phyloP scores from a whole-genome alignment of 2,329 filamentous ascomycete genomes.

The Aureobasidium sp. region DNA sequence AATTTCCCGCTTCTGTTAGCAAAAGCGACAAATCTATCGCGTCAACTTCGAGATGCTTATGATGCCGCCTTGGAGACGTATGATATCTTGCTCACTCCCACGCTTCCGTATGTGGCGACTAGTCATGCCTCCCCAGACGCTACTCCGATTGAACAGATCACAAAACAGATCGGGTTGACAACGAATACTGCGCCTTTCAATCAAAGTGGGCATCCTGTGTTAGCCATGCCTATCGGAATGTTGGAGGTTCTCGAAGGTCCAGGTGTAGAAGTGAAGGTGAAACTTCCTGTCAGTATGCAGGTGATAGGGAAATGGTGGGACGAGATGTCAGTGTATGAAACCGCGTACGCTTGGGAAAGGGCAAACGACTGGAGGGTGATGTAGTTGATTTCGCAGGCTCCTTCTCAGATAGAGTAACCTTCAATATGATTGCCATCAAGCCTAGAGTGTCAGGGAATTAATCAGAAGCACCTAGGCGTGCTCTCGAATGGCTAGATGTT shows the following conservation, averaged over 20 bases:
- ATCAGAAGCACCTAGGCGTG: no score
- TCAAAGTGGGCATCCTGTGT: constrained; percentile 48
- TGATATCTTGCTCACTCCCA: constrained; percentile 43
- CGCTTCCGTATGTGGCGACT: constrained; percentile 40
- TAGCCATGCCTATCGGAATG: constrained; percentile 45
- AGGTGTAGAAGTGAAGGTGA: constrained; percentile 18
- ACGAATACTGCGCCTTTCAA: constrained; percentile 51
- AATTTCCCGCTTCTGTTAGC: constrained; percentile 39
- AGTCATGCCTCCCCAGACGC: constrained; percentile 33
- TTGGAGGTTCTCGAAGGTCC: constrained; percentile 33
- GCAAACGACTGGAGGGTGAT: constrained; percentile 36
- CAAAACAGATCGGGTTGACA: constrained; percentile 45
- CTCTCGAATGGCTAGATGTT: no score
- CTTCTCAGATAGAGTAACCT: not conserved
- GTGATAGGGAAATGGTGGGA: constrained; percentile 45
- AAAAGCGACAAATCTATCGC: constrained; percentile 42
- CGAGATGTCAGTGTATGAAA: constrained; percentile 39
- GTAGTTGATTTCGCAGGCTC: not conserved
- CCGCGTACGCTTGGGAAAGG: constrained; percentile 41
- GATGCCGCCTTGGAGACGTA: constrained; percentile 32
- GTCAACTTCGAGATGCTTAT: constrained; percentile 40
- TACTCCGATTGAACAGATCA: constrained; percentile 38
- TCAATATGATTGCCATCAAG: no score
- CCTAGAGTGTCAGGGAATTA: no score
- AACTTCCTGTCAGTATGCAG: constrained; percentile 47